A percentile compares a stretch with the other conserved stretches of the same genome.
Evolutionary conservation across 495 filamentous ascomycete genomes (phyloP).

Genomic region (Penicillium canariense): DNA sequence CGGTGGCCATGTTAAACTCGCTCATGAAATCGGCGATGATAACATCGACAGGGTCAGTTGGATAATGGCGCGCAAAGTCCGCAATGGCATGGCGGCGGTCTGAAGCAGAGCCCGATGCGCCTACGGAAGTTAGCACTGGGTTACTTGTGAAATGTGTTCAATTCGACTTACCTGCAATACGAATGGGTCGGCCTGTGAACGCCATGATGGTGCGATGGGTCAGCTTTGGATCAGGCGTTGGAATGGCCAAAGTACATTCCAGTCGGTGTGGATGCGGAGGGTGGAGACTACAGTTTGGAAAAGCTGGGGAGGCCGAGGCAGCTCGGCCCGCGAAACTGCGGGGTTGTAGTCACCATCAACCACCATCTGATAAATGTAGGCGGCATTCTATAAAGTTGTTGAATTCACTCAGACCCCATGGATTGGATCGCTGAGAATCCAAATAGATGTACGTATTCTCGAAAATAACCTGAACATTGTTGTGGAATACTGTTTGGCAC

Average conservation of each 20-base stretch:
- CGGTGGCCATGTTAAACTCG: constrained; percentile 53
- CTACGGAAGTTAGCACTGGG: constrained; percentile 9
- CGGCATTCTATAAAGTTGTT: too few species aligned
- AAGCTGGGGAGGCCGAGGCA: constrained; percentile 4
- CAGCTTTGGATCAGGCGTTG: not conserved
- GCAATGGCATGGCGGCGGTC: constrained; percentile 57
- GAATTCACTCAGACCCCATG: not conserved
- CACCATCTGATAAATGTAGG: not conserved
- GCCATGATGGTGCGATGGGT: constrained; percentile 10
- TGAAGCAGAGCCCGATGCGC: constrained; percentile 53
- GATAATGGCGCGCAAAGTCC: constrained; percentile 45
- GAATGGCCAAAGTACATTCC: not conserved
- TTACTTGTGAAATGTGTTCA: not conserved
- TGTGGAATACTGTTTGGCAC: too few species aligned
- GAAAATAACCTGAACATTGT: too few species aligned
- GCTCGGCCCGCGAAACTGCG: constrained; percentile 12
- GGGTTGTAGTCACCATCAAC: not conserved
- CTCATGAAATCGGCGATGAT: constrained; percentile 59
- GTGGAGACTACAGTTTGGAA: not conserved
- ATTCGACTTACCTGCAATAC: constrained; percentile 19
- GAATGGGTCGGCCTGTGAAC: constrained; percentile 22
- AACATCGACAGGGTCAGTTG: constrained; percentile 51
- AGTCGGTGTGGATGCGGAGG: not conserved
- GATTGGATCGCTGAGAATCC: too few species aligned
- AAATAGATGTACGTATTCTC: too few species aligned